Base-by-base conservation (phyloP, 2,329 filamentous ascomycete genomes). In the Chaetomiaceae sp. region DNA sequence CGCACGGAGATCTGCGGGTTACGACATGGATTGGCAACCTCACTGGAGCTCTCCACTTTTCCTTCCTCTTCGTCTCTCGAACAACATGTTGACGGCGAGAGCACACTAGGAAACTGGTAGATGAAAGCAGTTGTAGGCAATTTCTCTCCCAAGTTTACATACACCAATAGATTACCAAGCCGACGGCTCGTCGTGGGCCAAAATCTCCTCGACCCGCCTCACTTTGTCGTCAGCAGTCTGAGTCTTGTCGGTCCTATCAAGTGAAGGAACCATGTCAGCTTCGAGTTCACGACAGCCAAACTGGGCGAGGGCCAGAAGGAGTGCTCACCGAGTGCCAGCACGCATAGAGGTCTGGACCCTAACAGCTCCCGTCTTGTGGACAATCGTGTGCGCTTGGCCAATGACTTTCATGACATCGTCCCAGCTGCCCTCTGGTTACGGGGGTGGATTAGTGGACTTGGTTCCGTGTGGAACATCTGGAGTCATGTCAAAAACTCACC, bases 311-410 rank as follows among this genome's bases (percentile, higher is more conserved):
- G 7, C 6, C 11, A 33, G 36, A 33, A 9, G 27, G 9, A 17
- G 1, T 39, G 19, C 77, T 66, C 62, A 87, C 86, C 87, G 83
- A 25, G 87, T 87, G 1, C 92, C 92, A 39, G 91, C 84, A 12
- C 92, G 78, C 73, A 97, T 91, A 67, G 92, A 91, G 25, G 85
- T 88, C 75, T 97, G 92, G 37, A 97, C 88, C 51, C 94, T 78
- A 56, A 88, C 77, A 31, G 90, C 81, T n/a, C 90, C 90, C 56
- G 83, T 80, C 56, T 83, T 72, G 66, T 95, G 91, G 20, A 95
- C 81, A 43, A 89, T 75, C 0, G 80, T 79, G 72, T 95, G 91
- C 3, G 88, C 89, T 72, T 92, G 88, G n/a, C 91, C 91, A 61
- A 95, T 88, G 25, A 91, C 79, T 52, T 75, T 77, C 79, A 95